These are phyloP conservation scores for Atkinsonella texensis DNA, from an alignment of 2,329 filamentous ascomycete species.

Conservation along the genomic window DNA sequence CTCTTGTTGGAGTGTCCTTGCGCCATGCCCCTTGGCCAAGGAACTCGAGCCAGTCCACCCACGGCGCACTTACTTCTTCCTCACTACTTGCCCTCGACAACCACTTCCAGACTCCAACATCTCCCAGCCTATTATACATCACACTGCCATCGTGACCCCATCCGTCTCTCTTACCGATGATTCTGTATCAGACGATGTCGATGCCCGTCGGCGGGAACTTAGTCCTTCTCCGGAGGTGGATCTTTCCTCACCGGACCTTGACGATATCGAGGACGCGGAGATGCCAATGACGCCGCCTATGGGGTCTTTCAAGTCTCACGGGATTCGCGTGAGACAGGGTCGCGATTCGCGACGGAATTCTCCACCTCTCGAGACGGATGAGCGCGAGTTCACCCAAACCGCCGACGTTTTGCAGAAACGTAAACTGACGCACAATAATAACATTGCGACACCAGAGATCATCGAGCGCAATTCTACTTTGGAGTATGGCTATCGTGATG, in stretches of 20 bases:
- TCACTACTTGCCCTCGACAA: slow-evolving; percentile 78
- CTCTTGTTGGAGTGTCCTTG: slow-evolving; percentile 61
- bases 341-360: slow-evolving; percentile 54
- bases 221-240: slow-evolving; percentile 92
- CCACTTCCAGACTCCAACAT: slow-evolving; percentile 50
- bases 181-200: slow-evolving; percentile 55
- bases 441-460: slow-evolving; percentile 15
- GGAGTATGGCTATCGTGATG: slow-evolving; percentile 31
- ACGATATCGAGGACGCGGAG: slow-evolving; percentile 53
- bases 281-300: slow-evolving; percentile 52
- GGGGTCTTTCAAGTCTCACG: slow-evolving; percentile 45
- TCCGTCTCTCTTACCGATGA: slow-evolving; percentile 54
- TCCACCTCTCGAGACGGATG: slow-evolving; percentile 83
- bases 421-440: slow-evolving; percentile 37
- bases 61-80: slow-evolving; percentile 90
- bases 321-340: slow-evolving; percentile 23
- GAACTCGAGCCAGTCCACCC: slow-evolving; percentile 87
- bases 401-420: slow-evolving; percentile 69
- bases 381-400: slow-evolving; percentile 93
- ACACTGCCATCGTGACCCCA: slow-evolving; percentile 59
- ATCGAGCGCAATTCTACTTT: slow-evolving; percentile 17
- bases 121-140: slow-evolving; percentile 10
- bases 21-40: slow-evolving; percentile 82
- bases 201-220: slow-evolving; percentile 56
- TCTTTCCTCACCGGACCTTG: slow-evolving; percentile 75